Evolutionary conservation across 352 stramenopile genomes (phyloP).

Genomic region (Pythium rishiriense): DNA sequence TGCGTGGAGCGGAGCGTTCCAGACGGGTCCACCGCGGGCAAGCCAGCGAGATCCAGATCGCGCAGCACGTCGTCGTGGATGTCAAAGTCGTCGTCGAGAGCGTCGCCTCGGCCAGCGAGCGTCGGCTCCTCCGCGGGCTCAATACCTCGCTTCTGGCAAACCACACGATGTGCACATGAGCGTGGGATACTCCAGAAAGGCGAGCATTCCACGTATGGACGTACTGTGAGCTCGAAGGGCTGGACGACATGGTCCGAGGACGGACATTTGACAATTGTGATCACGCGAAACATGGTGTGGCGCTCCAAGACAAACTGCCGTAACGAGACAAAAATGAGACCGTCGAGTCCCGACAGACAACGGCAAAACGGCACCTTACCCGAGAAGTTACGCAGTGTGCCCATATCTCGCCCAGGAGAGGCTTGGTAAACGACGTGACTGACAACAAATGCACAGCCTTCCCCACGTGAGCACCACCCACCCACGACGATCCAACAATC

Average conservation of each 20-base stretch:
- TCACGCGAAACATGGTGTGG: constrained; percentile 43
- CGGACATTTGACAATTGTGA: constrained; percentile 68
- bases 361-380: constrained; percentile 23
- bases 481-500: too few relatives aligned
- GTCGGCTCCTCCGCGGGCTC: constrained; percentile 34
- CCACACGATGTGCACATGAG: too few relatives aligned
- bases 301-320: constrained; percentile 67
- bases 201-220: constrained; percentile 3
- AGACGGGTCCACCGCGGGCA: constrained; percentile 44
- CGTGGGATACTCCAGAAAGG: too few relatives aligned
- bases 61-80: constrained; percentile 60
- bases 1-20: constrained; percentile 63
- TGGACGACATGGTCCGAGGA: constrained; percentile 56
- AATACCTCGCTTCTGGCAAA: constrained; percentile 51
- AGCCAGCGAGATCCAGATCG: constrained; percentile 40
- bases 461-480: too few relatives aligned
- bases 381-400: constrained; percentile 67
- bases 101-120: constrained; percentile 19
- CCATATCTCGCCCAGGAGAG: constrained; percentile 67
- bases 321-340: constrained; percentile 7
- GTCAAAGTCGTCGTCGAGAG: constrained; percentile 32
- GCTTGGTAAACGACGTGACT: constrained; percentile 61
- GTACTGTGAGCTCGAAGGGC: constrained; percentile 61
- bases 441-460: too few relatives aligned
- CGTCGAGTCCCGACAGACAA: too few relatives aligned